These are phyloP conservation scores for Calamus simplicifolius DNA, from an alignment of 176 grass and related monocot species.

Conservation along the genomic window DNA sequence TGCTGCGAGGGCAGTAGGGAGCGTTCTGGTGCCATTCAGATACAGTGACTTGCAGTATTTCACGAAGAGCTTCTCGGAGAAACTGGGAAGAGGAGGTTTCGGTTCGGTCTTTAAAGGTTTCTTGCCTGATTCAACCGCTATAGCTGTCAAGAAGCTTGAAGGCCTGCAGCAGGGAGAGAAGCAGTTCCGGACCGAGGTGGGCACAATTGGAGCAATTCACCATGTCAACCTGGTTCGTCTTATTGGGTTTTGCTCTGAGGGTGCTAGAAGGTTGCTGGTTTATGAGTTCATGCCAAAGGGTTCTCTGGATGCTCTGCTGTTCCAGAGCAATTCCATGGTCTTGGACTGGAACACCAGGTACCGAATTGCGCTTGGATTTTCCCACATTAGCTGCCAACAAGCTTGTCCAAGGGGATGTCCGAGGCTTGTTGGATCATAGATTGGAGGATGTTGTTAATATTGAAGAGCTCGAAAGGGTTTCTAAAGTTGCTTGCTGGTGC, in stretches of 20 bases:
- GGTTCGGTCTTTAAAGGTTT: conserved; percentile 58
- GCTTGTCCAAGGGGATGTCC: too few species aligned
- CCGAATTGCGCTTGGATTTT: conserved; percentile 36
- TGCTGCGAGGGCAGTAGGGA: conserved; percentile 1
- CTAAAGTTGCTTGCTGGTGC: too few species aligned
- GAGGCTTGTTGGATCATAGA: too few species aligned
- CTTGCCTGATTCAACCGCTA: conserved; percentile 22
- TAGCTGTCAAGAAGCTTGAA: conserved; percentile 60
- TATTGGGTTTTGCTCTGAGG: conserved; percentile 51
- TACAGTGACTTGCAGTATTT: conserved; percentile 24
- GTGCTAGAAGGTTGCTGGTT: conserved; percentile 31
- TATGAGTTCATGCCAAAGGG: conserved; percentile 53
- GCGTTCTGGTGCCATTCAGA: conserved; percentile 21
- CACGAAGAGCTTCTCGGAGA: conserved; percentile 42
- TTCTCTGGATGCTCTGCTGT: conserved; percentile 43
- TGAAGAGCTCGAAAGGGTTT: too few species aligned
- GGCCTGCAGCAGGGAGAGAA: conserved; percentile 47
- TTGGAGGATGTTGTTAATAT: too few species aligned
- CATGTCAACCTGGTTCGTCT: conserved; percentile 51
- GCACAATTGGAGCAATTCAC: conserved; percentile 46
- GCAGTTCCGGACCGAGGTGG: conserved; percentile 58
- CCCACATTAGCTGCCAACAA: too few species aligned
- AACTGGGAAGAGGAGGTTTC: conserved; percentile 47
- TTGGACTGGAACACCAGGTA: conserved; percentile 39
- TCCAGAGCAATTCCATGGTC: not conserved